A percentile compares a stretch with the other conserved stretches of the same genome.
Conservation (phyloP, 441 rosid species). For the Dalechampia spathulata region DNA sequence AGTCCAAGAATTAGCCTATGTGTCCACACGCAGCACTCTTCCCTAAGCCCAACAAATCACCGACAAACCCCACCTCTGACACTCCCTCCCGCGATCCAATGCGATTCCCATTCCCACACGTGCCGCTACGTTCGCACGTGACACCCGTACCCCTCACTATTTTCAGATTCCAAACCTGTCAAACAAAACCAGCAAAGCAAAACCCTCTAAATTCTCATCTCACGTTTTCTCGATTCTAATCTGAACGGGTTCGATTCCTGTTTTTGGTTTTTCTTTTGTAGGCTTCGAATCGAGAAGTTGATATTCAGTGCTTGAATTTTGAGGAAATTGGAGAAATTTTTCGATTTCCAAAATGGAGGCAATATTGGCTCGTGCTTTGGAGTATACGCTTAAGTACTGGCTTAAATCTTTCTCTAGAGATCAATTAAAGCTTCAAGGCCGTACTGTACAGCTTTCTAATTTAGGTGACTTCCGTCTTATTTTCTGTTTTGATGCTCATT, state of each 20-base stretch:
- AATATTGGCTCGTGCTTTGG: slow-evolving; percentile 83
- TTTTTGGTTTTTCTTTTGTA: neutral
- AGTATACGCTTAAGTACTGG: slow-evolving; percentile 99
- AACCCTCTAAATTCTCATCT: neutral
- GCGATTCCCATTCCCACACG: slow-evolving; percentile 16
- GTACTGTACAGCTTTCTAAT: slow-evolving; percentile 83
- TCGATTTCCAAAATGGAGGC: slow-evolving; percentile 98
- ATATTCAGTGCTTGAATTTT: neutral
- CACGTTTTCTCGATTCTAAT: neutral
- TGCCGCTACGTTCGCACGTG: slow-evolving; percentile 16
- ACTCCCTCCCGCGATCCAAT: slow-evolving; percentile 20
- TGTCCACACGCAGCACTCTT: neutral
- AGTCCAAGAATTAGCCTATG: neutral
- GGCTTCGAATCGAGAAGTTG: neutral
- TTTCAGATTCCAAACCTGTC: slow-evolving; percentile 14
- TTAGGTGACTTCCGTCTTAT: slow-evolving; percentile 32
- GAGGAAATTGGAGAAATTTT: neutral
- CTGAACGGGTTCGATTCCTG: neutral
- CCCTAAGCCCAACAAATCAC: slow-evolving; percentile 5
- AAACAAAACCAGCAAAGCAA: neutral
- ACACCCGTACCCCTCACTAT: slow-evolving; percentile 1
- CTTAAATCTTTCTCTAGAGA: slow-evolving; percentile 97
- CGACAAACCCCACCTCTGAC: slow-evolving; percentile 22
- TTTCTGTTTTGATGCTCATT: neutral
- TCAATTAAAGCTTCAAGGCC: slow-evolving; percentile 94